phyloP scores from a whole-genome alignment of 148 eudicot genomes.

The Talinum fruticosum region DNA sequence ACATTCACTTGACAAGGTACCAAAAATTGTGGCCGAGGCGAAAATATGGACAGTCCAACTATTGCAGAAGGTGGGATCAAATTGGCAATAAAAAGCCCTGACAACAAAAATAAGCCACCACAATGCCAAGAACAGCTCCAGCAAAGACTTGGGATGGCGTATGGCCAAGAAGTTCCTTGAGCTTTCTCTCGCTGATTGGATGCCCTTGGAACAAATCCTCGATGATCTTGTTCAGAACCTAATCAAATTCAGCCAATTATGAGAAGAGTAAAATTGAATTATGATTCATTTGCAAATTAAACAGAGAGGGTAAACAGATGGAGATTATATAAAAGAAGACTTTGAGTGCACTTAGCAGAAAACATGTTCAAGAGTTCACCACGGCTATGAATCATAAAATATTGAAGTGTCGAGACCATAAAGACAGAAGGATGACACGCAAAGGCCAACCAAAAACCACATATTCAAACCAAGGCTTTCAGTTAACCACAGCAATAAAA shows the following conservation, averaged over 20 bases:
- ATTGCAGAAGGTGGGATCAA: background rate
- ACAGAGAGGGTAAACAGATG: background rate
- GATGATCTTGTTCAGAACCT: constrained; percentile 88
- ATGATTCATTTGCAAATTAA: background rate
- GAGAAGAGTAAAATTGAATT: constrained; percentile 1
- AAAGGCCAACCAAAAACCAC: too few relatives aligned
- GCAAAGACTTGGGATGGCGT: constrained; percentile 83
- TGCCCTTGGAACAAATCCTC: constrained; percentile 94
- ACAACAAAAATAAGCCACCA: constrained; percentile 65
- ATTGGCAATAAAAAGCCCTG: constrained; percentile 36
- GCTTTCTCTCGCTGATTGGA: constrained; percentile 89
- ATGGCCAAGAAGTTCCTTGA: constrained; percentile 91
- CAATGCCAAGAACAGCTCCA: constrained; percentile 72
- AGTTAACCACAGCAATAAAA: too few relatives aligned
- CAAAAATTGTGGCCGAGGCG: constrained; percentile 1
- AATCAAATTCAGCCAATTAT: background rate
- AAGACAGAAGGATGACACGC: too few relatives aligned
- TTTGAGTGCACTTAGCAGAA: background rate
- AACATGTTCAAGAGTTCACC: background rate
- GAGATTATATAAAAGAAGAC: background rate
- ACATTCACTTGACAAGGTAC: background rate
- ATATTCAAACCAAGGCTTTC: too few relatives aligned
- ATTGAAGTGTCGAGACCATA: too few relatives aligned
- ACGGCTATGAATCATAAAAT: too few relatives aligned
- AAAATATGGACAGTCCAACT: background rate